A percentile compares a stretch with the other conserved stretches of the same genome.
These are phyloP conservation scores for Westerdykella sp. DNA, from an alignment of 2,329 filamentous ascomycete genomes.

Conservation along the genomic window DNA sequence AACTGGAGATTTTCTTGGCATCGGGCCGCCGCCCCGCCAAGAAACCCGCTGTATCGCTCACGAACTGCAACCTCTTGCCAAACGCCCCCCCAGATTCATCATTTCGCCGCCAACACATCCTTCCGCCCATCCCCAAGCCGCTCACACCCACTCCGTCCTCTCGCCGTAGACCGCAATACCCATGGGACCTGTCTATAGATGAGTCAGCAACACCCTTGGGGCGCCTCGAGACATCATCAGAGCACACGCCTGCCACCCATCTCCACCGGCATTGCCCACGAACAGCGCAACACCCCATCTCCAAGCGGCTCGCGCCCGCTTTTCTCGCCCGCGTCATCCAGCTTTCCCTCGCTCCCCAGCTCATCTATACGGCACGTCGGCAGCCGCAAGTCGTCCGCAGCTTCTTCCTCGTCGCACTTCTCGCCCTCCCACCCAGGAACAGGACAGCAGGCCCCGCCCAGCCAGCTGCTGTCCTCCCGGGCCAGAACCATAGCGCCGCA, in stretches of 20 bases:
- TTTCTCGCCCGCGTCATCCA: slow-evolving; percentile 48
- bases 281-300: slow-evolving; percentile 41
- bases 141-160: slow-evolving; percentile 6
- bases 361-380: slow-evolving; percentile 45
- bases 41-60: background rate
- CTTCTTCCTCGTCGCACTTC: slow-evolving; percentile 51
- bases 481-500: slow-evolving; percentile 51
- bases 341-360: slow-evolving; percentile 49
- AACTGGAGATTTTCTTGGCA: background rate
- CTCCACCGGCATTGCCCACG: slow-evolving; percentile 46
- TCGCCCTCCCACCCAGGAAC: slow-evolving; percentile 49
- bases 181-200: slow-evolving; percentile 41
- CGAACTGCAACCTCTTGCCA: background rate
- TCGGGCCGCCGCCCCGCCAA: background rate
- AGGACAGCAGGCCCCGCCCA: slow-evolving; percentile 50
- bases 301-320: slow-evolving; percentile 45
- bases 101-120: slow-evolving; percentile 5
- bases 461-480: slow-evolving; percentile 52
- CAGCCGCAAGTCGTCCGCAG: slow-evolving; percentile 50
- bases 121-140: slow-evolving; percentile 10
- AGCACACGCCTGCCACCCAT: slow-evolving; percentile 54
- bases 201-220: slow-evolving; percentile 53
- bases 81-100: slow-evolving; percentile 10
- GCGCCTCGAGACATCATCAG: slow-evolving; percentile 49
- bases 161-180: slow-evolving; percentile 30